Base-by-base conservation (phyloP, 2,329 filamentous ascomycete genomes). In the Diaporthe vexans region DNA sequence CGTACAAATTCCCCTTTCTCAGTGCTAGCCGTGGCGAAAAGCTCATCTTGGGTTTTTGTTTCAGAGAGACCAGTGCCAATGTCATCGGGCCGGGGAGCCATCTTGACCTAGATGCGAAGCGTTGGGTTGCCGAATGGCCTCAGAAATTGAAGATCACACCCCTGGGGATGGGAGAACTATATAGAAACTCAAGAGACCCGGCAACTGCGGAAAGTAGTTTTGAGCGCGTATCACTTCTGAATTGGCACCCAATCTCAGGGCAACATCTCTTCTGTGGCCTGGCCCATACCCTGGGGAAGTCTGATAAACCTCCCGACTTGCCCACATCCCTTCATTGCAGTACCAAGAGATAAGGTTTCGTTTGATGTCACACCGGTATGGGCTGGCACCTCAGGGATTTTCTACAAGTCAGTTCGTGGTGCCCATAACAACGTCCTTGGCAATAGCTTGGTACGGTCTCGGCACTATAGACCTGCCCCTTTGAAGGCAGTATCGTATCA, bases 281-380 rank as follows among this genome's bases (percentile, higher is more conserved):
- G 37, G 29, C 46, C 7, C 11, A 24, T 24, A 21, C 46, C 26
- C 61, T 37, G 33, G 29, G 5, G 61, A 26, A 67, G 29, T 37
- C 26, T 37, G 61, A 67, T 67, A 52, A 26, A 52, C 29, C 21
- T 24, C 43, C 61, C 46, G 10, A 24, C 29, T 46, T 37, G 43
- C 43, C 26, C 26, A 35, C 61, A 24, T 37, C 21, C n/a, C 46
- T 52, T 48, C 33, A 17, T n/a, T 24, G 61, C 46, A 37, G 19
- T 52, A 67, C 61, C 61, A 67, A 67, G 61, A 67, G 61, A 67
- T 67, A 67, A 67, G 29, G 61, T 52, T 37, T n/a, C 21, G 17
- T 43, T 9, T 17, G 46, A 67, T 7, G 51, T 48, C 11, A 37
- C 61, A 48, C 46, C 61, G 46, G 61, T 67, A 29, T 67, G 61